These are phyloP conservation scores for Rhodotorula sp. DNA, from an alignment of 1,284 basidiomycete genomes.

Conservation along the genomic window DNA sequence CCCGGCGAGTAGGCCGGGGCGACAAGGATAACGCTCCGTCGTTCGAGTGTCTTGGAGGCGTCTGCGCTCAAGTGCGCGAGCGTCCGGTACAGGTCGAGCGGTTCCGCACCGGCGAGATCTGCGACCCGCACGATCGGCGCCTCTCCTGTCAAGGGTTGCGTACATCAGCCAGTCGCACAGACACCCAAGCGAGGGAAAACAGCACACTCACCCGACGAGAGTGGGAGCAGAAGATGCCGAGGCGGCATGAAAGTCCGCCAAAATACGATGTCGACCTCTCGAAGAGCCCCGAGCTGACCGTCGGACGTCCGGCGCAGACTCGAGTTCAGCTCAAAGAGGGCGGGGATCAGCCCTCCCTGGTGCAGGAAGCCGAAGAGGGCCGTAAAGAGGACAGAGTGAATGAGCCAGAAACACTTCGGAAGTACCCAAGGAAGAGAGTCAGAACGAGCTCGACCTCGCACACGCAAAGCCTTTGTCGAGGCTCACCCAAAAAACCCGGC, in stretches of 20 bases:
- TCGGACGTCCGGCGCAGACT: background rate
- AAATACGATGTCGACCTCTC: constrained; percentile 27
- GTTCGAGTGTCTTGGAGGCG: background rate
- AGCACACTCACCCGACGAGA: background rate
- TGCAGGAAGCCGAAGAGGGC: constrained; percentile 38
- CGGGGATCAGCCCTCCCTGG: constrained; percentile 38
- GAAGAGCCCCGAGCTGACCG: background rate
- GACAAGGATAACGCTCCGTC: constrained; percentile 3
- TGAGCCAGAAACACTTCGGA: constrained; percentile 29
- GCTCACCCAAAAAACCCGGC: constrained; percentile 26
- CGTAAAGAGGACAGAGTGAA: constrained; percentile 26
- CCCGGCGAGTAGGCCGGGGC: constrained; percentile 23
- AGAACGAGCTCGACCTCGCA: background rate
- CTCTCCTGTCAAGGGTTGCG: too few relatives aligned
- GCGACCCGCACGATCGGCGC: constrained; percentile 2
- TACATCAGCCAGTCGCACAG: background rate
- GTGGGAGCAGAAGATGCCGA: constrained; percentile 32
- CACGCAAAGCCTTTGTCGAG: rapidly evolving
- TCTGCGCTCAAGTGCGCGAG: background rate
- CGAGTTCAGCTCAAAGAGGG: constrained; percentile 26
- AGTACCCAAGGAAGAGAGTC: background rate
- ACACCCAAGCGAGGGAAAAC: too few relatives aligned
- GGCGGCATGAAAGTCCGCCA: constrained; percentile 43
- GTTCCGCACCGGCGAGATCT: constrained; percentile 11
- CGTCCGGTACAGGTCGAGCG: background rate